These are phyloP conservation scores for Hemileccinum rubropunctum DNA, from an alignment of 768 basidiomycete species.

Conservation along the genomic window DNA sequence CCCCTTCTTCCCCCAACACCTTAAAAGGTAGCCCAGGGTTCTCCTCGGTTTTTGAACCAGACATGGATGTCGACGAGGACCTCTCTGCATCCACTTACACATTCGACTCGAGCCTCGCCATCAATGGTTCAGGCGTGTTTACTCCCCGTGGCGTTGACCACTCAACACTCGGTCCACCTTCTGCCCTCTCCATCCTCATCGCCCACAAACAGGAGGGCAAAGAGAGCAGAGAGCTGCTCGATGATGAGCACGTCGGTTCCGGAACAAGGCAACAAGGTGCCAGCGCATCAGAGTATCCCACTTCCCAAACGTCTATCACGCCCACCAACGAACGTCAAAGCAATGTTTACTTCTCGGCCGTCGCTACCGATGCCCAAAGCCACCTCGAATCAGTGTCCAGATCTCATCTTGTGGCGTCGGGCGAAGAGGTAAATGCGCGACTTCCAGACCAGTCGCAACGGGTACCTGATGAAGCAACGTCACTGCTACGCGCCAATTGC, in stretches of 20 bases:
- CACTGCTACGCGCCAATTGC: slow-evolving; percentile 17
- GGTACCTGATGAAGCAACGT: slow-evolving; percentile 17
- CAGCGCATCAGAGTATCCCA: neutral
- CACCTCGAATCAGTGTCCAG: neutral
- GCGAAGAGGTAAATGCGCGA: neutral
- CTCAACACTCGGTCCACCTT: slow-evolving; percentile 25
- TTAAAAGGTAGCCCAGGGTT: slow-evolving; percentile 23
- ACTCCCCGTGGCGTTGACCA: slow-evolving; percentile 24
- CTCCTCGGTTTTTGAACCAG: slow-evolving; percentile 22
- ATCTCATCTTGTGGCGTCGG: neutral
- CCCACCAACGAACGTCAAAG: slow-evolving; percentile 18
- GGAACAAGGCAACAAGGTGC: neutral
- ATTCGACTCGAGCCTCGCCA: slow-evolving; percentile 17
- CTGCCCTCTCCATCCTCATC: slow-evolving; percentile 37
- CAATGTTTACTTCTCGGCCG: slow-evolving; percentile 3
- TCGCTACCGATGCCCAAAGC: neutral
- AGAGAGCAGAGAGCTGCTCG: neutral
- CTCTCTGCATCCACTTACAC: slow-evolving; percentile 32
- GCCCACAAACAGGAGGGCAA: slow-evolving; percentile 18
- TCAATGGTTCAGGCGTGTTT: slow-evolving; percentile 10
- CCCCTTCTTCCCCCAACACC: slow-evolving; percentile 18
- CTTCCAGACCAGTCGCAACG: neutral
- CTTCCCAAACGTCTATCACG: slow-evolving; percentile 16
- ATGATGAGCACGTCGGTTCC: neutral
- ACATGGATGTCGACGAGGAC: slow-evolving; percentile 24